Conservation (phyloP, 1,139 yeast species). For the Blastobotrys serpentis region DNA sequence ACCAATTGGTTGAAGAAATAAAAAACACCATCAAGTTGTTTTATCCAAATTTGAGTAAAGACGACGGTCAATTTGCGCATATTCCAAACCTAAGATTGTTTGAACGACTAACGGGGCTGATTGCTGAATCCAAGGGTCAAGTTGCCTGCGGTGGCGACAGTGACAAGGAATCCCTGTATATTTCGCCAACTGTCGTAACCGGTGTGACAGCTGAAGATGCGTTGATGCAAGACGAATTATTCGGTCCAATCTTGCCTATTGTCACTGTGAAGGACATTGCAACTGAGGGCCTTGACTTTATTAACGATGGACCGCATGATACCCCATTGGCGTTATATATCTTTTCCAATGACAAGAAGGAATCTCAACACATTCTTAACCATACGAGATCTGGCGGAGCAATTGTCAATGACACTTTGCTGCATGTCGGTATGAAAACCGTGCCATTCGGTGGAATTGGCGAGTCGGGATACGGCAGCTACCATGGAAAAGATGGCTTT, state of each 20-base stretch:
- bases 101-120: slow-evolving; percentile 47
- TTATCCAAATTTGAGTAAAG: slow-evolving; percentile 44
- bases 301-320: slow-evolving; percentile 54
- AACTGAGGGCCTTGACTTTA: slow-evolving; percentile 47
- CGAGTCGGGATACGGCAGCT: slow-evolving; percentile 64
- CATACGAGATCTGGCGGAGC: slow-evolving; percentile 73
- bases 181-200: slow-evolving; percentile 73
- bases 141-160: slow-evolving; percentile 58
- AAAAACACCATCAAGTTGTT: slow-evolving; percentile 47
- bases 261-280: slow-evolving; percentile 53
- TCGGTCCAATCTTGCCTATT: slow-evolving; percentile 85
- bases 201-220: slow-evolving; percentile 65
- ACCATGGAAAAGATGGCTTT: slow-evolving; percentile 77
- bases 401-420: slow-evolving; percentile 65
- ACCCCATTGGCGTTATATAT: slow-evolving; percentile 87
- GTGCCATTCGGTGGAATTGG: slow-evolving; percentile 96
- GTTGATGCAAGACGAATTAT: slow-evolving; percentile 72
- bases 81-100: slow-evolving; percentile 62
- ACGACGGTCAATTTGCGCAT: slow-evolving; percentile 53
- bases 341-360: slow-evolving; percentile 56
- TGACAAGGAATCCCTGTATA: slow-evolving; percentile 46
- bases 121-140: slow-evolving; percentile 57
- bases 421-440: slow-evolving; percentile 68
- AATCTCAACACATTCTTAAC: slow-evolving; percentile 51
- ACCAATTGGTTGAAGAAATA: slow-evolving; percentile 51